Evolutionary conservation across 2,329 filamentous ascomycete species (phyloP).

Genomic region (Cordyceps farinosa): DNA sequence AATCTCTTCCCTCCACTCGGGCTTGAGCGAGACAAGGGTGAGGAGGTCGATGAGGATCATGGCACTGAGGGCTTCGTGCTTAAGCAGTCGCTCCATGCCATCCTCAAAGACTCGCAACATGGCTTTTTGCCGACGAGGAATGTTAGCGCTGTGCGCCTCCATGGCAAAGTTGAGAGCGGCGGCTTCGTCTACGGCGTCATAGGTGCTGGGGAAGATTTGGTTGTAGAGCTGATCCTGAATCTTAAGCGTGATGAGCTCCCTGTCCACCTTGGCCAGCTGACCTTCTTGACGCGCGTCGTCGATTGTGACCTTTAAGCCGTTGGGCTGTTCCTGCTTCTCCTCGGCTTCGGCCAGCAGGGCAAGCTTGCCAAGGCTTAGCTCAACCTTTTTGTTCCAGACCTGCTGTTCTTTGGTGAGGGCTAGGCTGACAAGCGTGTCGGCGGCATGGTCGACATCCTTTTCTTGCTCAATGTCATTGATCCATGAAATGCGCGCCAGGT

Average conservation of each 20-base stretch:
- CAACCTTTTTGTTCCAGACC: conserved; percentile 89
- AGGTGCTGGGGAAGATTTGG: conserved; percentile 65
- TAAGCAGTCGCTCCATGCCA: conserved; percentile 65
- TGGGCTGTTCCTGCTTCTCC: conserved; percentile 27
- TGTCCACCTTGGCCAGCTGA: conserved; percentile 53
- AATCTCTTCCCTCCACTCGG: conserved; percentile 49
- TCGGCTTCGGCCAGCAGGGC: conserved; percentile 63
- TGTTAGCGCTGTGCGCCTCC: conserved; percentile 57
- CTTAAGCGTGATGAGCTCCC: conserved; percentile 63
- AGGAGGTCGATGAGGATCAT: conserved; percentile 68
- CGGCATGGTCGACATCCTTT: conserved; percentile 70
- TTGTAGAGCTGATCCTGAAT: conserved; percentile 77
- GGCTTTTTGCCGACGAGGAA: conserved; percentile 58
- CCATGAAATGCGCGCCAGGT: conserved; percentile 80
- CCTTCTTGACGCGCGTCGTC: conserved; percentile 39
- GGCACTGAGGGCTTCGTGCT: conserved; percentile 67
- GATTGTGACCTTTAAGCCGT: conserved; percentile 37
- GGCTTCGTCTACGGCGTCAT: conserved; percentile 71
- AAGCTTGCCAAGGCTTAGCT: conserved; percentile 85
- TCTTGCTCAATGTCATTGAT: conserved; percentile 86
- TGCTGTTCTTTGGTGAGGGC: conserved; percentile 71
- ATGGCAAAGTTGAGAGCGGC: conserved; percentile 75
- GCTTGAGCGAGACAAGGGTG: conserved; percentile 62
- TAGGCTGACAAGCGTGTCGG: conserved; percentile 64
- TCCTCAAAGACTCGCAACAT: conserved; percentile 70